These are phyloP conservation scores for Phlyctochytrium planicorne DNA, from an alignment of 192 early-diverging fungal species.

Conservation along the genomic window DNA sequence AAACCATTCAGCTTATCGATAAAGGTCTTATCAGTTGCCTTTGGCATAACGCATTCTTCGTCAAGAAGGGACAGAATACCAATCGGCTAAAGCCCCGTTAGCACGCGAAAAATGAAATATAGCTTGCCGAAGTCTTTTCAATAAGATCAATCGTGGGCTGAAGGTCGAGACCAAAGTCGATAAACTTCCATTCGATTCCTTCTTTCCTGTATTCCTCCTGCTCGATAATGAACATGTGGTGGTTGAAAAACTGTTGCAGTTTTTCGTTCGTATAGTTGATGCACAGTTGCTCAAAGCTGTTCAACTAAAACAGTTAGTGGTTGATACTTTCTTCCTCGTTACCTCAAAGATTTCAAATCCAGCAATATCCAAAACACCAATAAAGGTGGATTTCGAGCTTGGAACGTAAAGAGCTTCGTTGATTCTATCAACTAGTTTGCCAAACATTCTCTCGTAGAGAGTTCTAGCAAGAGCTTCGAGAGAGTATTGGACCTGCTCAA, in stretches of 20 bases:
- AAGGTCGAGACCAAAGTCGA: constrained; percentile 95
- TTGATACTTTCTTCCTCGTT: constrained; percentile 1
- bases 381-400: constrained; percentile 76
- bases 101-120: not conserved
- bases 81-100: constrained; percentile 61
- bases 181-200: constrained; percentile 97
- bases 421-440: constrained; percentile 82
- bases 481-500: constrained; percentile 81
- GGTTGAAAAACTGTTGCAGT: constrained; percentile 99
- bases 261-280: constrained; percentile 99
- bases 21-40: constrained; percentile 93
- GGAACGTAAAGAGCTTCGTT: constrained; percentile 64
- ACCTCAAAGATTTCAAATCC: constrained; percentile 99
- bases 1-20: constrained; percentile 85
- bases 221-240: constrained; percentile 98
- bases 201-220: constrained; percentile 97
- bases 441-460: constrained; percentile 96
- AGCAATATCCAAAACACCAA: constrained; percentile 98
- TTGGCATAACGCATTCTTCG: constrained; percentile 98
- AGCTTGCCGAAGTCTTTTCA: constrained; percentile 85
- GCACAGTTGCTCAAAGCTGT: constrained; percentile 98
- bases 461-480: constrained; percentile 89
- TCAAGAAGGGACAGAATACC: constrained; percentile 95
- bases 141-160: constrained; percentile 98
- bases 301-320: constrained; percentile 49